Evolutionary conservation across 306 rosid genomes (phyloP).

Genomic region (Sicyos edulis): DNA sequence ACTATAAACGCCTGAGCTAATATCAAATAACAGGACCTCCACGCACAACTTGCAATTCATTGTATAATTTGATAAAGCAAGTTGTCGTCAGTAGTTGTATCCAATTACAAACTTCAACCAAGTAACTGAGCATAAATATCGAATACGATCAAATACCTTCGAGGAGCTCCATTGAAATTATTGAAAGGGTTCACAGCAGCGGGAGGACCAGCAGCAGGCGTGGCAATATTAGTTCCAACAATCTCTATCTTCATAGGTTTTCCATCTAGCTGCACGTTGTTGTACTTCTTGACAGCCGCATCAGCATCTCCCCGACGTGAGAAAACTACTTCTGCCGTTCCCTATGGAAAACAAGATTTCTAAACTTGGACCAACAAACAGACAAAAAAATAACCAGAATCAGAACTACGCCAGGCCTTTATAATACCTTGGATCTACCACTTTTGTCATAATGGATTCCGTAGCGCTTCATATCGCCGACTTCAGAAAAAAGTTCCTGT

Average conservation of each 20-base stretch:
- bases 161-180: slow-evolving; percentile 44
- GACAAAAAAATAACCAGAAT: slow-evolving; percentile 27
- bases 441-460: slow-evolving; percentile 76
- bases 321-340: slow-evolving; percentile 87
- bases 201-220: slow-evolving; percentile 33
- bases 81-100: neutral
- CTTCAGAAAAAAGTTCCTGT: slow-evolving; percentile 92
- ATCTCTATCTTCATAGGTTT: slow-evolving; percentile 95
- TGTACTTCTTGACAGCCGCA: slow-evolving; percentile 90
- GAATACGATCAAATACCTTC: slow-evolving; percentile 10
- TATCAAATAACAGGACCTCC: neutral
- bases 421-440: slow-evolving; percentile 92
- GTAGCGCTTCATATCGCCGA: slow-evolving; percentile 78
- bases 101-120: neutral
- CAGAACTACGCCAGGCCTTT: slow-evolving; percentile 24
- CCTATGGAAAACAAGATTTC: slow-evolving; percentile 46
- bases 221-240: slow-evolving; percentile 71
- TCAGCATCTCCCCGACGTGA: slow-evolving; percentile 69
- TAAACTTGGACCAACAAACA: slow-evolving; percentile 30
- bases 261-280: slow-evolving; percentile 87
- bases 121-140: neutral
- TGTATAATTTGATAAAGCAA: neutral
- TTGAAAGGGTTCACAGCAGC: slow-evolving; percentile 38
- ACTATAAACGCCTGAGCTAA: neutral
- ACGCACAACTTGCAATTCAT: neutral